Evolutionary conservation across 352 stramenopile genomes (phyloP).

Genomic region (Phytophthora pistaciae): DNA sequence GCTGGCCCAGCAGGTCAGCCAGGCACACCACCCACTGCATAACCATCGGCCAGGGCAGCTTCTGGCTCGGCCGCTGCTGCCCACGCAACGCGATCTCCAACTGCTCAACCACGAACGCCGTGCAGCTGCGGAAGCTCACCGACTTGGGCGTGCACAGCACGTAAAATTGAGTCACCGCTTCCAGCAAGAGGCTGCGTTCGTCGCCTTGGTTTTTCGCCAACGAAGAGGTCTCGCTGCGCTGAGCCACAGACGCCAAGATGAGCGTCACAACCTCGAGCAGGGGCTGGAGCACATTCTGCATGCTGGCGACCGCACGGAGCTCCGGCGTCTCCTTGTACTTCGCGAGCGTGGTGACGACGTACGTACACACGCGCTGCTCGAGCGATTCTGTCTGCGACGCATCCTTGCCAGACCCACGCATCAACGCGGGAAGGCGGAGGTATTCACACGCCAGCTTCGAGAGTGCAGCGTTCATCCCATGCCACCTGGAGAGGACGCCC

Average conservation of each 20-base stretch:
- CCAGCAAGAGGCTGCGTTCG: constrained; percentile 56
- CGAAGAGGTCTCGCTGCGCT: not conserved
- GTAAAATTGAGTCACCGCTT: constrained; percentile 76
- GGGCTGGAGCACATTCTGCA: constrained; percentile 66
- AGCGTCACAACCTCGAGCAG: constrained; percentile 72
- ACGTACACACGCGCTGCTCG: constrained; percentile 56
- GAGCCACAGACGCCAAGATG: constrained; percentile 40
- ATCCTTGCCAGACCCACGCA: constrained; percentile 26
- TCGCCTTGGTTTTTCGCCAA: constrained; percentile 13
- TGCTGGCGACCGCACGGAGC: constrained; percentile 61
- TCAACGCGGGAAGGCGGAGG: constrained; percentile 38
- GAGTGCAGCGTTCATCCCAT: constrained; percentile 77
- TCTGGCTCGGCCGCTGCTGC: constrained; percentile 31
- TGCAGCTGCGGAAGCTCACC: constrained; percentile 79
- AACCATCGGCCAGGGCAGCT: constrained; percentile 65
- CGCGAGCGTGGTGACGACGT: constrained; percentile 64
- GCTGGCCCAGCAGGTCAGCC: constrained; percentile 61
- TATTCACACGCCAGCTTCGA: constrained; percentile 74
- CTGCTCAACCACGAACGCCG: constrained; percentile 72
- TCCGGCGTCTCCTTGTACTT: constrained; percentile 76
- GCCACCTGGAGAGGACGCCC: constrained; percentile 63
- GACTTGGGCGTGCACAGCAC: constrained; percentile 69
- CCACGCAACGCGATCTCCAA: constrained; percentile 53
- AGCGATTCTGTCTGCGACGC: constrained; percentile 28
- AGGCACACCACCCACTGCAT: constrained; percentile 81